phyloP scores from a whole-genome alignment of 768 basidiomycete species.

The Leccinum truebloodii region DNA sequence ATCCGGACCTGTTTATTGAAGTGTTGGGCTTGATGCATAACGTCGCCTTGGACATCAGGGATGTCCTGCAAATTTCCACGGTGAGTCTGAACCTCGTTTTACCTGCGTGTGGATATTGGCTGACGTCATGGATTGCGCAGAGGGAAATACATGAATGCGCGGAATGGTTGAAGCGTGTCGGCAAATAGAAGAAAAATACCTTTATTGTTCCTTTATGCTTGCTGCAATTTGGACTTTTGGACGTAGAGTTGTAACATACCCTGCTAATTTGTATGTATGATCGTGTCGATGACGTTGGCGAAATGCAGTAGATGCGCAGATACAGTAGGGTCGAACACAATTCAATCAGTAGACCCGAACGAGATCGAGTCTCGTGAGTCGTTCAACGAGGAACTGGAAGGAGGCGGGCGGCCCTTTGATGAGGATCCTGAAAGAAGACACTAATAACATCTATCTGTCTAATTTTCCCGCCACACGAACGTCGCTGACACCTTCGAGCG shows the following conservation, averaged over 20 bases:
- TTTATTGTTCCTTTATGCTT: not conserved
- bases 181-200: not conserved
- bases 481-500: too few species aligned
- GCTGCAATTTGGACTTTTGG: constrained; percentile 13
- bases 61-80: constrained; percentile 23
- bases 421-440: not conserved
- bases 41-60: constrained; percentile 27
- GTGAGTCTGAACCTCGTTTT: constrained; percentile 16
- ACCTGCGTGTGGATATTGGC: too few species aligned
- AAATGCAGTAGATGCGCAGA: not conserved
- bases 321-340: not conserved
- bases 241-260: not conserved
- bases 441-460: too few species aligned
- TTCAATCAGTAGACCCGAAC: too few species aligned
- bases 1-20: constrained; percentile 5
- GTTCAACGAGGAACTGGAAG: too few species aligned
- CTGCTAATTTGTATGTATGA: not conserved
- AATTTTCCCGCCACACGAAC: too few species aligned
- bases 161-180: constrained; percentile 22
- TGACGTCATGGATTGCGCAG: constrained; percentile 17
- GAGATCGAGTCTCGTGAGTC: too few species aligned
- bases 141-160: constrained; percentile 28
- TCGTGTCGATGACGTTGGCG: not conserved
- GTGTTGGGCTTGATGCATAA: constrained; percentile 9
- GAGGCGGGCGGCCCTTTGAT: too few species aligned